These are phyloP conservation scores for Pseudotulostoma volvatum DNA, from an alignment of 495 filamentous ascomycete species.

Conservation along the genomic window DNA sequence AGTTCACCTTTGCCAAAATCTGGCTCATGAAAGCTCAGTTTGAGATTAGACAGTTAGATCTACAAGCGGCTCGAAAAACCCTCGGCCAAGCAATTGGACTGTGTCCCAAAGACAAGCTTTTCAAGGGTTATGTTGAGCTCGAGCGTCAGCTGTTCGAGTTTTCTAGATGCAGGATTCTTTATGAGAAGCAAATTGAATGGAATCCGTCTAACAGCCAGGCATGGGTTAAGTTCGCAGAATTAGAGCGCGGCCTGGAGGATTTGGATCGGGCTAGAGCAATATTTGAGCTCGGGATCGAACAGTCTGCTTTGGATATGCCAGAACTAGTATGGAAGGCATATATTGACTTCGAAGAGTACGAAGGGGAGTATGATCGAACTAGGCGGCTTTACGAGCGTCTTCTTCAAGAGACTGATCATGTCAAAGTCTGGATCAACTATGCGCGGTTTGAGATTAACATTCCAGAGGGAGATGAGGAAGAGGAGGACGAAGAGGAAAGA, in stretches of 20 bases:
- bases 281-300: conserved; percentile 76
- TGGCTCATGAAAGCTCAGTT: conserved; percentile 92
- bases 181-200: conserved; percentile 85
- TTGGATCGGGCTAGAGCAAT: conserved; percentile 75
- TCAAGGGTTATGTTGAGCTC: conserved; percentile 81
- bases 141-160: conserved; percentile 91
- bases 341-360: conserved; percentile 94
- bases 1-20: conserved; percentile 93
- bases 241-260: conserved; percentile 82
- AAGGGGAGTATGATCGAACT: conserved; percentile 70
- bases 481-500: conserved; percentile 44
- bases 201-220: conserved; percentile 76
- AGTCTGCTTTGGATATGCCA: conserved; percentile 87
- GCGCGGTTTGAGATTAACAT: conserved; percentile 93
- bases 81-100: conserved; percentile 80
- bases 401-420: conserved; percentile 82
- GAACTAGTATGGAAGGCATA: conserved; percentile 94
- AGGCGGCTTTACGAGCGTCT: conserved; percentile 81
- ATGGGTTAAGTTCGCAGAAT: conserved; percentile 88
- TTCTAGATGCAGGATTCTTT: conserved; percentile 70
- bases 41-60: conserved; percentile 72
- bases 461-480: conserved; percentile 47
- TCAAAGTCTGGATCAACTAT: conserved; percentile 97
- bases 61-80: conserved; percentile 66
- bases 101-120: conserved; percentile 91